Evolutionary conservation across 148 eudicot genomes (phyloP), one percentile per base, ranked within the genome.

Genomic region (Drosera capensis): DNA sequence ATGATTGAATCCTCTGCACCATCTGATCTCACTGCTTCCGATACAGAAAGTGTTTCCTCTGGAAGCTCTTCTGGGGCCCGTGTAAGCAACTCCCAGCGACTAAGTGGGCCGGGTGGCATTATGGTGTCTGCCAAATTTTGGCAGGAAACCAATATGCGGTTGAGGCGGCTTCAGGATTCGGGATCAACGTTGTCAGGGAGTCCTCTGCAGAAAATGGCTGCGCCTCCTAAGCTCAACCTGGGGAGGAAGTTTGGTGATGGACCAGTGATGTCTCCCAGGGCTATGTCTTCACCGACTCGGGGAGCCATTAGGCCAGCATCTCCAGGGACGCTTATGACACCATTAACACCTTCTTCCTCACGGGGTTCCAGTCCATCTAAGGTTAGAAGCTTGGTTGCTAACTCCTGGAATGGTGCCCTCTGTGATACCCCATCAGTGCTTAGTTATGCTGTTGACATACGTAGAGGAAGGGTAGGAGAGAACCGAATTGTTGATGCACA

Each of bases 401-500:
- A 75, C 28, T 58, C 68, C 38, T 54, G 68, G 46, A 64, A 46
- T 65, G 54, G 60, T 60, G 62, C 59, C 51, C 69, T 73, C 47
- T 70, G 55, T 66, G 93, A 80, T 56, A 59, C 85, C 3, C 99
- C 99, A 31, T 90, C 99, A 28, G 95, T 90, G 43, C 72, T 84
- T 43, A 85, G 99, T 63, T 90, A 54, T 68, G 81, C 79, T 17
- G 99, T 84, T 52, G 99, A 90, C 64, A 78, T 80, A 57, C 74
- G 95, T 48, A 78, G 95, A 54, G 99, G 95, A 29, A 90, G 80
- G 60, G 93, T 85, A 23, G 99, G 95, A 57, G 95, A 90, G 63
- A 85, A 78, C 37, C 68, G 74, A 52, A 70, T 90, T 53, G 54
- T 68, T 52, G 95, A 84, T 68, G 92, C 84, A 13, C 99, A 90